phyloP scores from a whole-genome alignment of 441 rosid genomes.

The Brassica hybrid region DNA sequence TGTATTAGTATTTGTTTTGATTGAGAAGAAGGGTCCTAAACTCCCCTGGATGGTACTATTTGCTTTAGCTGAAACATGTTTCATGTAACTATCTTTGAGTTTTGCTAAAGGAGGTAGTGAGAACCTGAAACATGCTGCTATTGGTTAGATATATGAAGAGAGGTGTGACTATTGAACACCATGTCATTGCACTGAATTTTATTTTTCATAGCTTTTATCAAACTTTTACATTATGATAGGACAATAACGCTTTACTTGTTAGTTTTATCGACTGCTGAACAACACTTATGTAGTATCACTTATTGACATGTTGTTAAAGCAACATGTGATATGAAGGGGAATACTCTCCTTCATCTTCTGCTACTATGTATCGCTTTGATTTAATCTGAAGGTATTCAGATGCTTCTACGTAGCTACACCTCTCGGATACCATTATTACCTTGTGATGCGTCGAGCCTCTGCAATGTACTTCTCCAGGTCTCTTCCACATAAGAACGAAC shows the following conservation, averaged over 20 bases:
- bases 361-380: slow-evolving; percentile 1
- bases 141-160: background rate
- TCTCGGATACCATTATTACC: background rate
- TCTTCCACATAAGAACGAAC: background rate
- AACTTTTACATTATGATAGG: background rate
- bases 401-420: background rate
- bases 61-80: background rate
- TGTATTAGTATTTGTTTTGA: background rate
- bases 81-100: slow-evolving; percentile 7
- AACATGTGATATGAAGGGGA: background rate
- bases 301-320: background rate
- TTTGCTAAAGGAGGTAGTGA: background rate
- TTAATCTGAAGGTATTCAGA: background rate
- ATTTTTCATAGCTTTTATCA: background rate
- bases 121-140: background rate
- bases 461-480: background rate
- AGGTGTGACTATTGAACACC: background rate
- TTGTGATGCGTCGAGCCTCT: background rate
- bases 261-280: background rate
- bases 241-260: background rate
- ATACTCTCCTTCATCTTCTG: slow-evolving; percentile 1
- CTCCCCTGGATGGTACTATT: background rate
- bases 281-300: background rate
- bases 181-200: background rate
- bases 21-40: background rate